These are phyloP conservation scores for Grosmannia huntii DNA, from an alignment of 2,329 filamentous ascomycete genomes.

Conservation along the genomic window DNA sequence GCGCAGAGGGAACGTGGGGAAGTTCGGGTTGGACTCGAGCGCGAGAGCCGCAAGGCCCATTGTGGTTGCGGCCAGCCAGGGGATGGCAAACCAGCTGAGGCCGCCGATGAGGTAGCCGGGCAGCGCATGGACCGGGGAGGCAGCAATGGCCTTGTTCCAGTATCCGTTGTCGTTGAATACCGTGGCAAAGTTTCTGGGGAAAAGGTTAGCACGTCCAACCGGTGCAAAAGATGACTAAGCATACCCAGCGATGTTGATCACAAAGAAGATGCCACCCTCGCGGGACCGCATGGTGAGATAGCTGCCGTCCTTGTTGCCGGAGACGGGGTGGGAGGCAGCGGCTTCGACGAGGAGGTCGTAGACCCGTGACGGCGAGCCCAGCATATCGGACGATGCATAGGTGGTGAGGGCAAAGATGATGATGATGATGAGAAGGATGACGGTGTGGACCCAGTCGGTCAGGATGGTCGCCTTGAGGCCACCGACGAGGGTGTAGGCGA, in stretches of 20 bases:
- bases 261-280: constrained; percentile 78
- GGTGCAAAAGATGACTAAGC: not conserved
- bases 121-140: constrained; percentile 70
- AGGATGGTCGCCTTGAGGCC: constrained; percentile 82
- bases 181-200: constrained; percentile 59
- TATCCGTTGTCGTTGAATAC: constrained; percentile 83
- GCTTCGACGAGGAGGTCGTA: constrained; percentile 67
- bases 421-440: constrained; percentile 75
- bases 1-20: constrained; percentile 60
- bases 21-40: constrained; percentile 58
- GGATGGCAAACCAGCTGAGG: constrained; percentile 83
- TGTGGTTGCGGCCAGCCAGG: constrained; percentile 78
- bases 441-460: constrained; percentile 77
- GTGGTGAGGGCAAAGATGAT: constrained; percentile 73
- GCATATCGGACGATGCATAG: constrained; percentile 58
- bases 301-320: constrained; percentile 66
- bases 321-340: constrained; percentile 56
- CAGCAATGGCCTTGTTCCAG: constrained; percentile 89
- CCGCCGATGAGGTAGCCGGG: constrained; percentile 83
- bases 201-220: not conserved
- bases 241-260: constrained; percentile 55
- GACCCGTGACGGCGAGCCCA: constrained; percentile 65
- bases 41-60: constrained; percentile 75
- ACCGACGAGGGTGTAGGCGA: constrained; percentile 63
- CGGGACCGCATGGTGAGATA: constrained; percentile 78